Conservation (phyloP, 2,329 filamentous ascomycete species). For the Cladosporium sp. region DNA sequence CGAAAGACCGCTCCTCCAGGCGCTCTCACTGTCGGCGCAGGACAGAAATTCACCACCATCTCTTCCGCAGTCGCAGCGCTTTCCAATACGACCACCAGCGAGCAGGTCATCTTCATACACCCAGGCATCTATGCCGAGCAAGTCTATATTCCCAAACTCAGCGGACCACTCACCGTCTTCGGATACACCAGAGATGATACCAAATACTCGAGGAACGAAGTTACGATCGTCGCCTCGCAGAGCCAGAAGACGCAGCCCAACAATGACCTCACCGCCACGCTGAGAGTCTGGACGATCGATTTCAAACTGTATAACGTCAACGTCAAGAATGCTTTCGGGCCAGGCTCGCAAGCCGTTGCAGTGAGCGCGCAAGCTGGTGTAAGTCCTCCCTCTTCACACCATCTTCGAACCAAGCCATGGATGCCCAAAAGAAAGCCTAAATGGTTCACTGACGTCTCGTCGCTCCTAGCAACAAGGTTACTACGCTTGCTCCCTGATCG, state of each 20-base stretch:
- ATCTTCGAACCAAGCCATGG: neutral
- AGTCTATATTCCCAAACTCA: constrained; percentile 49
- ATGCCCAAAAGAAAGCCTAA: too few relatives aligned
- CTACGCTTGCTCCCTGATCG: constrained; percentile 53
- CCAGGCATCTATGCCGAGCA: constrained; percentile 59
- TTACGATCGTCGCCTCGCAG: constrained; percentile 49
- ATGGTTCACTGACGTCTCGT: neutral
- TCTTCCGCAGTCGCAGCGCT: constrained; percentile 57
- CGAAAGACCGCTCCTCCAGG: constrained; percentile 47
- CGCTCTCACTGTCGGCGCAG: constrained; percentile 46
- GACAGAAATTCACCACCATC: constrained; percentile 45
- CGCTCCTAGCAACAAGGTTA: constrained; percentile 47
- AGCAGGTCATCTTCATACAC: constrained; percentile 60
- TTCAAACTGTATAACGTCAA: constrained; percentile 63
- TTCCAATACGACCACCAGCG: constrained; percentile 45
- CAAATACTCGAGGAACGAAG: constrained; percentile 53
- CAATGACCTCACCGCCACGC: constrained; percentile 53
- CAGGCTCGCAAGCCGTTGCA: constrained; percentile 51
- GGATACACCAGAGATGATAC: constrained; percentile 54
- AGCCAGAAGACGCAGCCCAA: constrained; percentile 45
- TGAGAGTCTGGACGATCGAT: constrained; percentile 46
- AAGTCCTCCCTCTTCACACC: constrained; percentile 5
- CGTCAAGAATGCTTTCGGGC: constrained; percentile 47
- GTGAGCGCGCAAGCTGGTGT: constrained; percentile 46
- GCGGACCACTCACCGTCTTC: constrained; percentile 52